Conservation (phyloP, 2,329 filamentous ascomycete genomes). For the Claviceps capensis region DNA sequence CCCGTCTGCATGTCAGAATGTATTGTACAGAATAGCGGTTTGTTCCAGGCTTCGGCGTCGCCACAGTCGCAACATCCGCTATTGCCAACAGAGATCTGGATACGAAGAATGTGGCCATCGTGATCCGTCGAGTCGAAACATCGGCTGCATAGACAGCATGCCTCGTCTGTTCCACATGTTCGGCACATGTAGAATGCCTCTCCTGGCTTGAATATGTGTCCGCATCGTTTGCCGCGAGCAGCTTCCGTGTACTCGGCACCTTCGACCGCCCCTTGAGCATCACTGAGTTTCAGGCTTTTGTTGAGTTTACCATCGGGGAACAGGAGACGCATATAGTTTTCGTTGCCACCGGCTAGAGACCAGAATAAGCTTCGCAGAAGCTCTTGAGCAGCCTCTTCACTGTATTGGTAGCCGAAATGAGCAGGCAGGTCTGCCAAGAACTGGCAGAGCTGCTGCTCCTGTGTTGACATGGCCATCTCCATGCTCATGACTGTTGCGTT, state of each 20-base stretch:
- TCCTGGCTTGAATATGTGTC: conserved; percentile 90
- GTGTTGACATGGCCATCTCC: conserved; percentile 43
- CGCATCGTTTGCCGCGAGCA: conserved; percentile 84
- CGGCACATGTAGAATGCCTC: conserved; percentile 92
- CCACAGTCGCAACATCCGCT: conserved; percentile 96
- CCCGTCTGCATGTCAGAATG: conserved; percentile 52
- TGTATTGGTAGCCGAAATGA: conserved; percentile 63
- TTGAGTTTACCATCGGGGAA: conserved; percentile 64
- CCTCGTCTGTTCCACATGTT: conserved; percentile 88
- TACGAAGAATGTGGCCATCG: conserved; percentile 79
- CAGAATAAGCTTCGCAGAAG: conserved; percentile 74
- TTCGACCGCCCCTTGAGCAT: conserved; percentile 83
- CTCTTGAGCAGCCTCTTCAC: conserved; percentile 52
- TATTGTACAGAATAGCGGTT: conserved; percentile 82
- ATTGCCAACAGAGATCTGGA: conserved; percentile 78
- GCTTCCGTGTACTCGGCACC: conserved; percentile 90
- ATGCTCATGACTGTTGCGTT: conserved; percentile 27
- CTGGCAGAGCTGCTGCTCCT: conserved; percentile 73
- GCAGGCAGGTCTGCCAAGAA: conserved; percentile 67
- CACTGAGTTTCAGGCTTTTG: conserved; percentile 60
- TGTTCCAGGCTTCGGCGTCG: conserved; percentile 85
- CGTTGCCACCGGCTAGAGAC: conserved; percentile 64
- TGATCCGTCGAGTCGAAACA: conserved; percentile 96
- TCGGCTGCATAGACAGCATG: conserved; percentile 82
- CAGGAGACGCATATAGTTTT: conserved; percentile 62